Percentiles rank a stretch among this genome's conserved stretches.
These are phyloP conservation scores for Scedosporium minutisporum DNA, from an alignment of 2,329 filamentous ascomycete species.

Conservation along the genomic window DNA sequence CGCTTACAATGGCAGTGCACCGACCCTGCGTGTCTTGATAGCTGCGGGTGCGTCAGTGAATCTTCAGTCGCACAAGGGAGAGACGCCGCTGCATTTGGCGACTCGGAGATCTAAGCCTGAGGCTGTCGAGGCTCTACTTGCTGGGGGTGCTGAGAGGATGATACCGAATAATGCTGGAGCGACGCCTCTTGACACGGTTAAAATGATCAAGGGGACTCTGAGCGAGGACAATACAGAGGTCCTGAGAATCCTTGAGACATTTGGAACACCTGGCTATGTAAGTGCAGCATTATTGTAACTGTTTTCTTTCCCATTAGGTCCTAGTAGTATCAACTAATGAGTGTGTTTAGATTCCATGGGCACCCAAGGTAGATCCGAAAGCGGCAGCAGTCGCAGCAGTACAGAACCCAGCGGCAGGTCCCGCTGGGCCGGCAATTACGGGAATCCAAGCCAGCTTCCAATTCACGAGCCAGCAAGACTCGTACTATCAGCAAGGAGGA, in stretches of 20 bases:
- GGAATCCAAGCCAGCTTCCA: neutral
- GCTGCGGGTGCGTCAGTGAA: neutral
- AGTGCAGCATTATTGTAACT: neutral
- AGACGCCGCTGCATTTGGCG: neutral
- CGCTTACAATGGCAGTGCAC: neutral
- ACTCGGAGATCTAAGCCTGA: neutral
- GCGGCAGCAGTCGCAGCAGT: neutral
- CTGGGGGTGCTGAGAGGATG: neutral
- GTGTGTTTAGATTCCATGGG: neutral
- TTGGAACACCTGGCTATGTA: neutral
- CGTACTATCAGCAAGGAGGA: neutral
- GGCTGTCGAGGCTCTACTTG: neutral
- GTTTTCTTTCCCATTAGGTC: neutral
- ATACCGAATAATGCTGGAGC: neutral
- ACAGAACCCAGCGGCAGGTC: neutral
- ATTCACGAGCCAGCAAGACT: neutral
- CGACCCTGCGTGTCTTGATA: neutral
- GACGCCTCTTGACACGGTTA: neutral
- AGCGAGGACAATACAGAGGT: neutral
- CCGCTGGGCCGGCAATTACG: neutral
- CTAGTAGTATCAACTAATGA: neutral
- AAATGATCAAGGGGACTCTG: neutral
- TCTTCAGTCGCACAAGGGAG: neutral
- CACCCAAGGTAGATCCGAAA: neutral
- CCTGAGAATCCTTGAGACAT: neutral